Evolutionary conservation across 352 stramenopile species (phyloP).

Genomic region (Pythium insidiosum): DNA sequence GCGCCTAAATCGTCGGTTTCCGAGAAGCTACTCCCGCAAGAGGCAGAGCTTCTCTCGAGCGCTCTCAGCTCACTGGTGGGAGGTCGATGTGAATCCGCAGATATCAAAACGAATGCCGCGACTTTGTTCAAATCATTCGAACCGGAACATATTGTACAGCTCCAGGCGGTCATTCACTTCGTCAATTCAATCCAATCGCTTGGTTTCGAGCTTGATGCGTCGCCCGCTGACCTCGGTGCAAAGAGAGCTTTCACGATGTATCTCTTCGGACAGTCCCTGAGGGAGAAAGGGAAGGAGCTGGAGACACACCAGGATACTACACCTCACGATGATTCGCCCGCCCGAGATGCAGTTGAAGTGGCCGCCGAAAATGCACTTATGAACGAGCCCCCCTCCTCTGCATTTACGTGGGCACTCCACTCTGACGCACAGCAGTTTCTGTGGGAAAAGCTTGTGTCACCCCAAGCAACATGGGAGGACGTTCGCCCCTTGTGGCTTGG

Average conservation of each 20-base stretch:
- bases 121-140: conserved; percentile 60
- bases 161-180: conserved; percentile 63
- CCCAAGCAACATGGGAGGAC: conserved; percentile 52
- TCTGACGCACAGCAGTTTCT: conserved; percentile 78
- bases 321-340: too few species aligned
- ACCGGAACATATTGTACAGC: conserved; percentile 58
- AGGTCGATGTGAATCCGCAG: too few species aligned
- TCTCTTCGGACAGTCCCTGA: conserved; percentile 54
- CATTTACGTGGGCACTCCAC: conserved; percentile 71
- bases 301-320: too few species aligned
- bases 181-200: conserved; percentile 65
- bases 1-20: neutral
- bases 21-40: conserved; percentile 11
- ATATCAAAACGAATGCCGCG: conserved; percentile 23
- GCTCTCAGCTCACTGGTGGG: too few species aligned
- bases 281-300: too few species aligned
- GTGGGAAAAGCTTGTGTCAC: conserved; percentile 51
- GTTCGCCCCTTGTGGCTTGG: conserved; percentile 64
- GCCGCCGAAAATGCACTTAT: conserved; percentile 12
- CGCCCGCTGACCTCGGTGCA: conserved; percentile 59
- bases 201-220: conserved; percentile 69
- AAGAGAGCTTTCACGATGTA: conserved; percentile 72
- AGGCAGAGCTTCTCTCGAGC: conserved; percentile 11
- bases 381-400: conserved; percentile 58
- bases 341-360: conserved; percentile 9